Evolutionary conservation across 2,329 filamentous ascomycete genomes (phyloP).

Genomic region (Eutypa lata): DNA sequence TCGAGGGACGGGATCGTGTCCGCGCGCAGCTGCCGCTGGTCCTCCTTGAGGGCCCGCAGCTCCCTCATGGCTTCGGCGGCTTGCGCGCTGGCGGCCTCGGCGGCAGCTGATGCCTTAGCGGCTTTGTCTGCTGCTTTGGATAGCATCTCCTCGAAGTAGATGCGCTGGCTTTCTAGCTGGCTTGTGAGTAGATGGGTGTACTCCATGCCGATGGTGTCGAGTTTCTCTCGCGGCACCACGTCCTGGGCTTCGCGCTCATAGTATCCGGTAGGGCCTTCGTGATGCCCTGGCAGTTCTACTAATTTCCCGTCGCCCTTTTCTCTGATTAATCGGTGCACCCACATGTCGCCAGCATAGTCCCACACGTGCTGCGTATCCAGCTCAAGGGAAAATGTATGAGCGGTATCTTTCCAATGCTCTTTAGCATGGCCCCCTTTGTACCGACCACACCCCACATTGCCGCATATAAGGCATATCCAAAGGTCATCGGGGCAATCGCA

Average conservation of each 20-base stretch:
- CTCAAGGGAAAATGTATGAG: slow-evolving; percentile 90
- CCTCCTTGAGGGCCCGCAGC: slow-evolving; percentile 49
- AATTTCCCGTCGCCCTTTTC: slow-evolving; percentile 91
- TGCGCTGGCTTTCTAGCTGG: slow-evolving; percentile 86
- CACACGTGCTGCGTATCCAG: slow-evolving; percentile 92
- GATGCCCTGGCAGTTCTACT: slow-evolving; percentile 73
- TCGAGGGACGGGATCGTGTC: slow-evolving; percentile 68
- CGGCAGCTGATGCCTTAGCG: slow-evolving; percentile 64
- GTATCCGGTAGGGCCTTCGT: slow-evolving; percentile 23
- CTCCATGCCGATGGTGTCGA: slow-evolving; percentile 81
- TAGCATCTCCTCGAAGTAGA: slow-evolving; percentile 92
- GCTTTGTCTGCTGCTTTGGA: slow-evolving; percentile 89
- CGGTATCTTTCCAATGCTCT: slow-evolving; percentile 85
- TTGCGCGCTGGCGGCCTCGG: slow-evolving; percentile 56
- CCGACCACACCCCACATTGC: slow-evolving; percentile 86
- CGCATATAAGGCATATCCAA: slow-evolving; percentile 95
- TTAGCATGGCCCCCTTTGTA: slow-evolving; percentile 95
- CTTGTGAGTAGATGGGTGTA: slow-evolving; percentile 92
- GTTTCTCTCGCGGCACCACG: slow-evolving; percentile 65
- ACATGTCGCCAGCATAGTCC: slow-evolving; percentile 95
- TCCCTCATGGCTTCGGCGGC: slow-evolving; percentile 48
- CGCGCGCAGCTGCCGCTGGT: slow-evolving; percentile 48
- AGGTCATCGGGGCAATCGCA: slow-evolving; percentile 81
- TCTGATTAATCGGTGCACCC: slow-evolving; percentile 92
- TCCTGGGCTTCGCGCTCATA: slow-evolving; percentile 51